Base-by-base conservation (phyloP, 371 early-diverging fungal genomes). In the Lichtheimia corymbifera region DNA sequence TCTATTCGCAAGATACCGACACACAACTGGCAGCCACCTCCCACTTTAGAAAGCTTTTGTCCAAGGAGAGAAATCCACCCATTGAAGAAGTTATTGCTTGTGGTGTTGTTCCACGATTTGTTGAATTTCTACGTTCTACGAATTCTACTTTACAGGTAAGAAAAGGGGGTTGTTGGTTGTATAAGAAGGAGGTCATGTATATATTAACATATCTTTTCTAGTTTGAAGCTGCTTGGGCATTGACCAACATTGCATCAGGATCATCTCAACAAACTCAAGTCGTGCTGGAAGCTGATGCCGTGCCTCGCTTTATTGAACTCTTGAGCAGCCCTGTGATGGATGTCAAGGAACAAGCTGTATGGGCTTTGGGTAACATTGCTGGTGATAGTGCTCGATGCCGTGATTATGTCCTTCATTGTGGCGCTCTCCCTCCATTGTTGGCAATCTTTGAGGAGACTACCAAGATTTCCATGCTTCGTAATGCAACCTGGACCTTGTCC, bases 311-410 rank as follows among this genome's bases (percentile, higher is more conserved):
- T 67, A 89, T 99, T 59, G 83, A 92, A 68, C 88, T 99, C 55
- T 82, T 99, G 41, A 77, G 87, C 64, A 94, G 94, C 58, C 82
- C 82, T 27, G 90, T 89, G 60, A 79, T 89, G 35, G 97, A 96
- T 76, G 96, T 99, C 35, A 92, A 93, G 64, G 99, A 99, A 81
- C 99, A 99, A 88, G 97, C 97, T 55, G 98, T 99, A 44, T 99
- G 99, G 99, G 99, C 99, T 12, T 86, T 99, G 44, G 99, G 99
- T 63, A 99, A 99, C 83, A 99, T 99, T 84, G 98, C 99, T 44
- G 99, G 99, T 58, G 99, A 99, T 84, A 91, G 92, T 67, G 92
- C 99, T 55, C 72, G 73, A 11, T 96, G 95, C 76, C 91, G 99
- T 59, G 98, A 99, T 77, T 88, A 82, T 73, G 97, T 99, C 17